phyloP scores from a whole-genome alignment of 306 rosid species.

The Oxytropis ochrocephala region DNA sequence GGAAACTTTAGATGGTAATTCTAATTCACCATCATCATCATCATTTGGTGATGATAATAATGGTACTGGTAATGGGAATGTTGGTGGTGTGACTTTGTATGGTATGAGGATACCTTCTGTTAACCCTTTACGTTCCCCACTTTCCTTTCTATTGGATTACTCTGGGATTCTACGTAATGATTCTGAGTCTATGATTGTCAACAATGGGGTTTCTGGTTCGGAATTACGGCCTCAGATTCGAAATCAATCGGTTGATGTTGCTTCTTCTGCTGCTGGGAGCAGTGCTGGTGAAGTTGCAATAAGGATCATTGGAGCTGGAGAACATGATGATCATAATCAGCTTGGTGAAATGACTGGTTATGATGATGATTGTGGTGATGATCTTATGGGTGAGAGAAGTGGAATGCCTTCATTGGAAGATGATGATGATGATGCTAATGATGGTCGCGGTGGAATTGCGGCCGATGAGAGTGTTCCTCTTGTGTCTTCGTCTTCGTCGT shows the following conservation, averaged over 20 bases:
- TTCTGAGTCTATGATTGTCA: slow-evolving; percentile 27
- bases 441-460: slow-evolving; percentile 9
- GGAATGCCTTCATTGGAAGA: slow-evolving; percentile 26
- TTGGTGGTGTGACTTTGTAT: slow-evolving; percentile 21
- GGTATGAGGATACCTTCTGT: slow-evolving; percentile 47
- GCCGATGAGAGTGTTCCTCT: slow-evolving; percentile 46
- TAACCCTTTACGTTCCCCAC: slow-evolving; percentile 51
- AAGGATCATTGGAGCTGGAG: slow-evolving; percentile 60
- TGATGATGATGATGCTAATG: slow-evolving; percentile 23
- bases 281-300: slow-evolving; percentile 72
- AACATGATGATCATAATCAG: slow-evolving; percentile 32
- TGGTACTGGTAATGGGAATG: neutral
- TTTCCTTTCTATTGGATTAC: slow-evolving; percentile 60
- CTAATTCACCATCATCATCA: slow-evolving; percentile 19
- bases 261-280: slow-evolving; percentile 1
- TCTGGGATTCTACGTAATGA: slow-evolving; percentile 59
- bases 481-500: slow-evolving; percentile 36
- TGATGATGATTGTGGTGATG: slow-evolving; percentile 38
- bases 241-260: neutral
- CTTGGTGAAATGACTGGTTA: slow-evolving; percentile 25
- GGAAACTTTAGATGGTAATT: slow-evolving; percentile 36
- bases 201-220: slow-evolving; percentile 24
- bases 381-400: slow-evolving; percentile 26
- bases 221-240: slow-evolving; percentile 30
- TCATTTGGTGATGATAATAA: slow-evolving; percentile 9